Base-by-base conservation (phyloP, 1,284 basidiomycete species). In the Naganishia sp. region DNA sequence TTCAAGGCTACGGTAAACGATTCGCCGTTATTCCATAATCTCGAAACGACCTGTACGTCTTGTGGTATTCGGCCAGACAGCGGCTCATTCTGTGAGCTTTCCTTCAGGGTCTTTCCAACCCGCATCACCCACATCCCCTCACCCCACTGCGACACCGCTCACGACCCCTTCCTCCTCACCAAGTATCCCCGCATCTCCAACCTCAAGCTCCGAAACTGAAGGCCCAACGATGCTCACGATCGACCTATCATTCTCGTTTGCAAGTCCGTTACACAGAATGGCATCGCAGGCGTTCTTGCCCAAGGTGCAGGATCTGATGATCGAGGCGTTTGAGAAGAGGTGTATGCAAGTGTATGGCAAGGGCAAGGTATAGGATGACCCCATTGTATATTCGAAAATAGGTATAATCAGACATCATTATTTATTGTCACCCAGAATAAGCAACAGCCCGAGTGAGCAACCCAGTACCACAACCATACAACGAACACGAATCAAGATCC, bases 291-390 rank as follows among this genome's bases (percentile, higher is more conserved):
- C 87, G 13, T 92, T 96, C 73, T 92, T 97, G 74, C 89, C 89
- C 25, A 87, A 89, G 74, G 88, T 96, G 10, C 91, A 90, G 9
- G 86, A 86, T 69, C 84, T 89, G 79, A 97, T 96, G 92, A 88
- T 97, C 28, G 82, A 88, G 67, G 94, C 94, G 4, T 99, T 99
- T 73, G 91, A 96, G 78, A 82, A 88, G 71, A 84, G 94, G 41
- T 94, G 91, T 76, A 56, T 83, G 60, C 81, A 84, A 63, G 82
- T 93, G 6, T 92, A 90, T 73, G 88, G 90, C 13, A 61, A 70
- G 52, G 70, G 74, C 6, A 58, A 60, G 15, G 42, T 47, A 39
- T 67, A 53, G 46, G 18, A 32, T 23, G 7, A 21, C 23, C 11
- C 39, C 15, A 47, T 46, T 23, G 45, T 17, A 31, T 47, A 46